Evolutionary conservation across 1,284 basidiomycete species (phyloP).

Genomic region (Golubevia sp.): DNA sequence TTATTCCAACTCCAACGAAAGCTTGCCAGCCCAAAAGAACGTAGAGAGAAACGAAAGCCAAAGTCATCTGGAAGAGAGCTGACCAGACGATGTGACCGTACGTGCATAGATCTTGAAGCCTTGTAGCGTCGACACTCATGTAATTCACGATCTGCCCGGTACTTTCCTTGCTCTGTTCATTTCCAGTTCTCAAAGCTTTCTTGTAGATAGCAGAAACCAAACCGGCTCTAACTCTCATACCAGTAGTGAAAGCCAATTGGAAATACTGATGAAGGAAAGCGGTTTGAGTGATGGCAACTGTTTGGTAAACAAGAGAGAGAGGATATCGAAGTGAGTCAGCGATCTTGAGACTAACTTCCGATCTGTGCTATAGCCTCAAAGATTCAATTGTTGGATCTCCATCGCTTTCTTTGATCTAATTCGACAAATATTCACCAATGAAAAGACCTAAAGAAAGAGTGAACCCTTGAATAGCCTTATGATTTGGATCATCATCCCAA

Average conservation of each 20-base stretch:
- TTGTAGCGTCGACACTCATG: conserved; percentile 80
- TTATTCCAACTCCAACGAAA: conserved; percentile 88
- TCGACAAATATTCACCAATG: not conserved
- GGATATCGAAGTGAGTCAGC: conserved; percentile 61
- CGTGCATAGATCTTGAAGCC: conserved; percentile 83
- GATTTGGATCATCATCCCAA: conserved; percentile 24
- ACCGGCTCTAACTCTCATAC: conserved; percentile 88
- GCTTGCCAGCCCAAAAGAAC: conserved; percentile 87
- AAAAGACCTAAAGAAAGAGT: not conserved
- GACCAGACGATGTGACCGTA: conserved; percentile 67
- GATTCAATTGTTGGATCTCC: too few species aligned
- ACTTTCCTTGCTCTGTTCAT: conserved; percentile 17
- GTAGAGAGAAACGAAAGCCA: conserved; percentile 89
- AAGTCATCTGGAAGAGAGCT: conserved; percentile 69
- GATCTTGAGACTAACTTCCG: conserved; percentile 50
- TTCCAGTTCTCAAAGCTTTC: conserved; percentile 30
- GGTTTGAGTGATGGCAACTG: conserved; percentile 75
- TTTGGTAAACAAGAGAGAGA: conserved; percentile 71
- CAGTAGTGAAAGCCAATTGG: conserved; percentile 77
- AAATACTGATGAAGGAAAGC: conserved; percentile 89
- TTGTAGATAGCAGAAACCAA: conserved; percentile 71
- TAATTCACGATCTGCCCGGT: conserved; percentile 88
- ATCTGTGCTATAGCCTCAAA: conserved; percentile 65
- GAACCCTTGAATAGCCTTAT: conserved; percentile 4
- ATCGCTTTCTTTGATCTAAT: too few species aligned